Conservation (phyloP, 139 green algal species). For the Coelastrella sp. region DNA sequence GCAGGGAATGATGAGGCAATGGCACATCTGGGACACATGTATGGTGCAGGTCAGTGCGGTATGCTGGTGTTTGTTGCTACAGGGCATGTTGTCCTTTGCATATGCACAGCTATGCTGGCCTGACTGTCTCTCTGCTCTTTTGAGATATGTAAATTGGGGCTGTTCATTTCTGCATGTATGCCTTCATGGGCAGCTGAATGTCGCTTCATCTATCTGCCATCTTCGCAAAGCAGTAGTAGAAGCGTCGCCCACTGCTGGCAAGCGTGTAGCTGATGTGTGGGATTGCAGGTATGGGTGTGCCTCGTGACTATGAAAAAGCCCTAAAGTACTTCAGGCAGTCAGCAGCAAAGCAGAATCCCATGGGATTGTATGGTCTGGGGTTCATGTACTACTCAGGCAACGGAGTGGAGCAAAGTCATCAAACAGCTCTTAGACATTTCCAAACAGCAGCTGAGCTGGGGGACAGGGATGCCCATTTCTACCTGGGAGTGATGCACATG, state of each 20-base stretch:
- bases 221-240: neutral
- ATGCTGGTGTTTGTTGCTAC: neutral
- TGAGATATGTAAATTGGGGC: too few relatives aligned
- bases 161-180: too few relatives aligned
- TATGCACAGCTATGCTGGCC: too few relatives aligned
- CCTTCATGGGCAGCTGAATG: too few relatives aligned
- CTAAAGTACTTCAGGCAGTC: slow-evolving; percentile 60
- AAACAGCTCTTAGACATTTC: slow-evolving; percentile 46
- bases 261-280: too few relatives aligned
- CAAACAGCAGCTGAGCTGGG: slow-evolving; percentile 54
- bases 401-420: slow-evolving; percentile 42
- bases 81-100: neutral
- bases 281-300: slow-evolving; percentile 20
- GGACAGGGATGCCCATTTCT: slow-evolving; percentile 79
- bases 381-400: slow-evolving; percentile 91
- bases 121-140: too few relatives aligned
- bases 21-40: slow-evolving; percentile 77
- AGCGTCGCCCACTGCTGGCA: too few relatives aligned
- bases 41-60: slow-evolving; percentile 15
- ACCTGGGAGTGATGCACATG: slow-evolving; percentile 84
- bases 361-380: slow-evolving; percentile 87
- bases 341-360: slow-evolving; percentile 53
- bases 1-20: slow-evolving; percentile 83
- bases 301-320: slow-evolving; percentile 31
- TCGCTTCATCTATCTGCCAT: too few relatives aligned